phyloP scores from a whole-genome alignment of 2,329 filamentous ascomycete species.

The Aspergillus brunneoviolaceus region DNA sequence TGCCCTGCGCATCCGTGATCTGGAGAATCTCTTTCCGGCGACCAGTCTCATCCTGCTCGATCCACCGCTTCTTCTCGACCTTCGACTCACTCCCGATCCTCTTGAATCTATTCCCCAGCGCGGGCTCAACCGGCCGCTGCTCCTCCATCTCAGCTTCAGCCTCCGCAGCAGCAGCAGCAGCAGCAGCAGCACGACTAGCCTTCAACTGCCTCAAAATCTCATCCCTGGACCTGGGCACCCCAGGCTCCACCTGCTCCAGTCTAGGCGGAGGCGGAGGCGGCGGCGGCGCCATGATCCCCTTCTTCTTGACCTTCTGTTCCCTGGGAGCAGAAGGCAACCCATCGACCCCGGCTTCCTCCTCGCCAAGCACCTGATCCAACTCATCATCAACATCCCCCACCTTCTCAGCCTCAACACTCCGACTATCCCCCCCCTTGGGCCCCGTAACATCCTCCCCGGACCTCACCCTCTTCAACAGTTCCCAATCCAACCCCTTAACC shows the following conservation, averaged over 20 bases:
- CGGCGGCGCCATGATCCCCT: slow-evolving; percentile 50
- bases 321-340: slow-evolving; percentile 28
- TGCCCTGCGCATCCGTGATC: slow-evolving; percentile 59
- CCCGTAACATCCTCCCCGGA: slow-evolving; percentile 56
- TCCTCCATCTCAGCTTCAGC: slow-evolving; percentile 36
- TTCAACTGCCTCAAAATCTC: slow-evolving; percentile 61
- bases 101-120: slow-evolving; percentile 56
- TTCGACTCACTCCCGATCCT: slow-evolving; percentile 49
- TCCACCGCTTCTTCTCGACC: slow-evolving; percentile 50
- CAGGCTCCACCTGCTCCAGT: no score
- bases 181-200: slow-evolving; percentile 47
- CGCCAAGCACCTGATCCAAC: slow-evolving; percentile 45
- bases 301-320: slow-evolving; percentile 50
- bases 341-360: slow-evolving; percentile 32
- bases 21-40: slow-evolving; percentile 58
- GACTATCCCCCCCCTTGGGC: slow-evolving; percentile 20
- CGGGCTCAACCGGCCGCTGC: slow-evolving; percentile 47
- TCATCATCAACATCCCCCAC: slow-evolving; percentile 64
- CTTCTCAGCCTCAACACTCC: slow-evolving; percentile 31
- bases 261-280: slow-evolving; percentile 32
- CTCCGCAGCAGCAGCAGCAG: slow-evolving; percentile 44
- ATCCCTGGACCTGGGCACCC: slow-evolving; percentile 53
- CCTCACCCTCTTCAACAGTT: slow-evolving; percentile 55
- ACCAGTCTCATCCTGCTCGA: slow-evolving; percentile 56
- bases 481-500: slow-evolving; percentile 88